Conservation (phyloP, 768 basidiomycete species). For the Kwoniella europaea region DNA sequence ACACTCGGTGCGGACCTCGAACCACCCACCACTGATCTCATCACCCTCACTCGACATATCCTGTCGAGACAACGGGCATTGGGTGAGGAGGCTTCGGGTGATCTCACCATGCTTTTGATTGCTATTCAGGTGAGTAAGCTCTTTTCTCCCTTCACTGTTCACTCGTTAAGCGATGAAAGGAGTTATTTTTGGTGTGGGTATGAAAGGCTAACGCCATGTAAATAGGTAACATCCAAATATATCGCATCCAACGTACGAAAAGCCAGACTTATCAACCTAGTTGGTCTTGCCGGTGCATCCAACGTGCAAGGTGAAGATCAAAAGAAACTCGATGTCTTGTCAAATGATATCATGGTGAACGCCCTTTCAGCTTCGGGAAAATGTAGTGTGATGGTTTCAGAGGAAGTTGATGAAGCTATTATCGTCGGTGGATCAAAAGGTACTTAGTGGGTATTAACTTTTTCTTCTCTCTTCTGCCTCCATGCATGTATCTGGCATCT, state of each 20-base stretch:
- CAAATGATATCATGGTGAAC: conserved; percentile 99
- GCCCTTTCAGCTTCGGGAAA: conserved; percentile 94
- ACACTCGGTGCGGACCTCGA: conserved; percentile 63
- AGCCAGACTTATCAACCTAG: conserved; percentile 96
- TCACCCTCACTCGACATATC: conserved; percentile 93
- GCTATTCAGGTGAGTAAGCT: conserved; percentile 79
- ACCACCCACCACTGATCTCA: conserved; percentile 79
- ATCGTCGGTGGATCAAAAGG: conserved; percentile 46
- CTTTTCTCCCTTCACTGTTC: neutral
- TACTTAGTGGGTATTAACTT: conserved; percentile 42
- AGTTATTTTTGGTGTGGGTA: neutral
- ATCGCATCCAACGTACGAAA: conserved; percentile 97
- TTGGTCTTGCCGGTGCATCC: conserved; percentile 93
- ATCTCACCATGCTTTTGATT: conserved; percentile 89
- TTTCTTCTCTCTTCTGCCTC: neutral
- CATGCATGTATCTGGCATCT: neutral
- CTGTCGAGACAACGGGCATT: conserved; percentile 81
- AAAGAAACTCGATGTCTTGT: conserved; percentile 97
- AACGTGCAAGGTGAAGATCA: conserved; percentile 99
- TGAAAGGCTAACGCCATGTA: neutral
- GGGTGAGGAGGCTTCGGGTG: conserved; percentile 83
- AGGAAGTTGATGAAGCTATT: conserved; percentile 65
- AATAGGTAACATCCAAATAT: conserved; percentile 65
- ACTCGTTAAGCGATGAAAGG: neutral
- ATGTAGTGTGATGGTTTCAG: conserved; percentile 93